Base-by-base conservation (phyloP, 768 basidiomycete genomes). In the Pleurotus djamor region DNA sequence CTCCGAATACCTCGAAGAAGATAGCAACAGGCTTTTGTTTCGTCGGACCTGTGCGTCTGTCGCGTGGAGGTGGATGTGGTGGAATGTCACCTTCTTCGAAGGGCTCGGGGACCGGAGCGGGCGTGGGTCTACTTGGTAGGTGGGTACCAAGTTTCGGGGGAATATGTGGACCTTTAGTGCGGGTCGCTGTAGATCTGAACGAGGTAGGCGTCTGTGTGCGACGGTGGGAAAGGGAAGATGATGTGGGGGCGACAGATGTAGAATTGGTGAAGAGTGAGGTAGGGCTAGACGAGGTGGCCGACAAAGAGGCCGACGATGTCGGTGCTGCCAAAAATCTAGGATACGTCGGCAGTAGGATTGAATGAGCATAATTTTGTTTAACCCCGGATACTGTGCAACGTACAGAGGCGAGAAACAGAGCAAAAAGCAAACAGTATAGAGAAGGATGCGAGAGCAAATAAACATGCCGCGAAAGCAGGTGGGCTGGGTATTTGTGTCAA, bases 1-100 rank as follows among this genome's bases (percentile, higher is more conserved):
- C 80, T 33, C 76, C 82, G 12, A 84, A 64, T 10, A 76, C 72
- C 64, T 75, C 79, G 61, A 83, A 78, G 16, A 78, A 73, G 61
- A 84, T 76, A 52, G 68, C 62, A 37, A 78, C 72, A 36, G 74
- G 67, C n/a, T 67, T 71, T 63, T 72, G 69, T n/a, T 43, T 50
- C 56, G 60, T 64, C 45, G 36, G 64, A 13, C 59, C 59, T n/a
- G 16, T 10, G 8, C 41, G 14, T 12, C 21, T 9, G 45, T 47
- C 13, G 45, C 59, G 61, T n/a, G 43, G 52, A 28, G 21, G 47
- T 21, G 49, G 54, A 7, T 14, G n/a, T 47, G 45, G n/a, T 47
- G 13, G 16, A 28, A 28, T 28, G 21, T 28, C 21, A 1, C 21
- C 21, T 28, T 17, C 45, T n/a, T 17, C 14, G 45, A 58, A 41